These are phyloP conservation scores for Globisporangium paroecandrum DNA, from an alignment of 352 stramenopile genomes.

Conservation along the genomic window DNA sequence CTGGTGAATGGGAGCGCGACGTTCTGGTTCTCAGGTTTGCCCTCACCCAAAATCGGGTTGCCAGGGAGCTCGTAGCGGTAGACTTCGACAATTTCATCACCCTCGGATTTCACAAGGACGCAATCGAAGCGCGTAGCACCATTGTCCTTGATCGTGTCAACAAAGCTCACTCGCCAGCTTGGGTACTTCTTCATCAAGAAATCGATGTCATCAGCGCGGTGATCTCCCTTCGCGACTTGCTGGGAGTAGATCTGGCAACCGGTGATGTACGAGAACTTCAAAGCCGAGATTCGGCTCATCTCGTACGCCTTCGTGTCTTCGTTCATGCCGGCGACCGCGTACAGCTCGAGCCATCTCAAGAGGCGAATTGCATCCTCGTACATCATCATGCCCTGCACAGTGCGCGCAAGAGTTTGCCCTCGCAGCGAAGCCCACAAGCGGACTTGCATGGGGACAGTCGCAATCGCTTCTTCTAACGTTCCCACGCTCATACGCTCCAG, in stretches of 20 bases:
- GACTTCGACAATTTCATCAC: constrained; percentile 80
- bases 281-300: constrained; percentile 80
- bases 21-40: constrained; percentile 89
- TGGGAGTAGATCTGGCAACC: constrained; percentile 87
- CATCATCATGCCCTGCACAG: constrained; percentile 88
- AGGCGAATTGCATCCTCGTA: constrained; percentile 87
- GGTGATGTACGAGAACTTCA: constrained; percentile 90
- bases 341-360: constrained; percentile 81
- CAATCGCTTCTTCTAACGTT: constrained; percentile 69
- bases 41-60: constrained; percentile 86
- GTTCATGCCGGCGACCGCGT: constrained; percentile 53
- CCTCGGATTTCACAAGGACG: constrained; percentile 79
- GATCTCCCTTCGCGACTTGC: constrained; percentile 70
- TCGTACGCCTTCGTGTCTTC: constrained; percentile 69
- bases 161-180: constrained; percentile 86
- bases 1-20: constrained; percentile 82
- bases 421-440: constrained; percentile 83
- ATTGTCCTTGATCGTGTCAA: constrained; percentile 62
- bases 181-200: constrained; percentile 87
- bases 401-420: constrained; percentile 83
- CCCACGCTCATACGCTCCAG: constrained; percentile 73
- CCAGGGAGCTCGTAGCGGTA: constrained; percentile 86
- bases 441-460: constrained; percentile 62
- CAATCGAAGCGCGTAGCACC: constrained; percentile 54
- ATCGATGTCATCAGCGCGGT: constrained; percentile 86